Percentiles rank a stretch among this genome's conserved stretches.
These are phyloP conservation scores for Kickxella alabastrina DNA, from an alignment of 192 early-diverging fungal genomes.

Conservation along the genomic window DNA sequence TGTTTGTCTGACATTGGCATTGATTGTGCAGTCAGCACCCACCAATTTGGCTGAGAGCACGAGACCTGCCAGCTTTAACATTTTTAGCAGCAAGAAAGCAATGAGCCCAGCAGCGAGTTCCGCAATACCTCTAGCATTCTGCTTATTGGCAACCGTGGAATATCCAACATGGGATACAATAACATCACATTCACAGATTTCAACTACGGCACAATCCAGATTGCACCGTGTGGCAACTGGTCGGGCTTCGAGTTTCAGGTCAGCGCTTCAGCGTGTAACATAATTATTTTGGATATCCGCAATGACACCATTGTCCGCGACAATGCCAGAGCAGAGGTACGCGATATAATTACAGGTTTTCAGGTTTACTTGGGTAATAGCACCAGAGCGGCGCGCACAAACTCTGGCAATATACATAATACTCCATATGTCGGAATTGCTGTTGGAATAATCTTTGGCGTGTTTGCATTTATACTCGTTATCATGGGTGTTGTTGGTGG, in stretches of 20 bases:
- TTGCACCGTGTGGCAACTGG: conserved; percentile 37
- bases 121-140: conserved; percentile 33
- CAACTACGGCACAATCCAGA: conserved; percentile 39
- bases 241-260: conserved; percentile 16
- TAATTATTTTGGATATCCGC: conserved; percentile 31
- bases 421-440: conserved; percentile 14
- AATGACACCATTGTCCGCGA: conserved; percentile 21
- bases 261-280: conserved; percentile 10
- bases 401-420: conserved; percentile 34
- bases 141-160: conserved; percentile 26
- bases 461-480: conserved; percentile 24
- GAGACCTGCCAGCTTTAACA: conserved; percentile 9
- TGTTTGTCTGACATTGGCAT: conserved; percentile 11
- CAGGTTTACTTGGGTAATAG: conserved; percentile 20
- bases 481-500: conserved; percentile 13
- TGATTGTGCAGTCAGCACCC: conserved; percentile 2
- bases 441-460: conserved; percentile 42
- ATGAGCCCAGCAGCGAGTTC: conserved; percentile 25
- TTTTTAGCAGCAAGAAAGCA: conserved; percentile 20
- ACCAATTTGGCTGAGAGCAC: conserved; percentile 9
- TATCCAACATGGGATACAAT: conserved; percentile 13
- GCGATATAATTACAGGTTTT: conserved; percentile 40
- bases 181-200: conserved; percentile 39
- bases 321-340: conserved; percentile 17
- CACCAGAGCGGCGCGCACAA: conserved; percentile 18